phyloP scores from a whole-genome alignment of 495 filamentous ascomycete genomes.

The Trichoderma orchidacearum region DNA sequence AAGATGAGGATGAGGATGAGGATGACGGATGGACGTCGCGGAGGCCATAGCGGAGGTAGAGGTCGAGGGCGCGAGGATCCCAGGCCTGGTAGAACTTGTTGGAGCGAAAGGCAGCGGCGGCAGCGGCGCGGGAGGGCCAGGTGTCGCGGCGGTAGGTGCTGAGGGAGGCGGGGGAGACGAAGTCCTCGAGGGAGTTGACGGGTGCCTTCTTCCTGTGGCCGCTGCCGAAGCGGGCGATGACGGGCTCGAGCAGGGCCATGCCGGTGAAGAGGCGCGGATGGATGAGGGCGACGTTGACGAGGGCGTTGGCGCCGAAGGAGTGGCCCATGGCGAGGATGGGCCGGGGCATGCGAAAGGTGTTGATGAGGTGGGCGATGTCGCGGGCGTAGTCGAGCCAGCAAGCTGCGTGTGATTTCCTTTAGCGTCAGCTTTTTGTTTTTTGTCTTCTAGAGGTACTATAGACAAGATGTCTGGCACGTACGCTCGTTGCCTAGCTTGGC shows the following conservation, averaged over 20 bases:
- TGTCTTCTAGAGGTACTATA: too few species aligned
- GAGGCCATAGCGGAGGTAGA: conserved; percentile 52
- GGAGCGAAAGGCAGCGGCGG: conserved; percentile 42
- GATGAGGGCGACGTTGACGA: conserved; percentile 48
- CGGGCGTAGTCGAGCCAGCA: conserved; percentile 79
- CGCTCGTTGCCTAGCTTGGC: conserved; percentile 63
- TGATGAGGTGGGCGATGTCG: conserved; percentile 79
- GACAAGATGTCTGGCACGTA: conserved; percentile 16
- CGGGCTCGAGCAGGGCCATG: conserved; percentile 21
- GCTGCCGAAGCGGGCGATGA: conserved; percentile 31
- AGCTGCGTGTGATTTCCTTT: conserved; percentile 24
- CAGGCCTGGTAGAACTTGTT: conserved; percentile 57
- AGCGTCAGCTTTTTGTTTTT: not conserved
- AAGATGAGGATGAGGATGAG: too few species aligned
- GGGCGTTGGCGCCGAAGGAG: conserved; percentile 68
- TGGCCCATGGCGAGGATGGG: conserved; percentile 87
- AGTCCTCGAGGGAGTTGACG: not conserved
- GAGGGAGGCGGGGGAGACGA: not conserved
- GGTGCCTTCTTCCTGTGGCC: conserved; percentile 5
- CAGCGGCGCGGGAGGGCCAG: conserved; percentile 55
- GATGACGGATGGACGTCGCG: conserved; percentile 24
- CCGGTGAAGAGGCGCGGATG: conserved; percentile 66
- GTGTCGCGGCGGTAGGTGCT: conserved; percentile 48
- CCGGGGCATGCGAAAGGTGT: conserved; percentile 63
- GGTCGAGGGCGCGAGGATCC: conserved; percentile 58